A percentile compares a stretch with the other conserved stretches of the same genome.
These are phyloP conservation scores for Sporisorium graminicola DNA, from an alignment of 1,284 basidiomycete genomes.

Conservation along the genomic window DNA sequence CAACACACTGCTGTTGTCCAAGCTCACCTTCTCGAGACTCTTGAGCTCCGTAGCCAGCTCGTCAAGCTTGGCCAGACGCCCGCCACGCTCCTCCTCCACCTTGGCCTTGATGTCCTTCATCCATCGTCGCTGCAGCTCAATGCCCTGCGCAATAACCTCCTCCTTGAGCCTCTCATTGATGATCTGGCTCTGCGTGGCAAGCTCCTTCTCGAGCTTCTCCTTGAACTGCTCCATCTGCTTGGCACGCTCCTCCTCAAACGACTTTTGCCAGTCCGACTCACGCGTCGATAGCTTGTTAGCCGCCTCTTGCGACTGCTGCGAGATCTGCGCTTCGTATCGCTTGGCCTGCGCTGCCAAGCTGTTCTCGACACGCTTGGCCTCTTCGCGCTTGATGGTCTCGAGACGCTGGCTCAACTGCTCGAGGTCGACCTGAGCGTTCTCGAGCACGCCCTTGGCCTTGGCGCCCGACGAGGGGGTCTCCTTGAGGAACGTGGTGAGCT, in stretches of 20 bases:
- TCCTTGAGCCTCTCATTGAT: slow-evolving; percentile 89
- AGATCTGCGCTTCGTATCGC: slow-evolving; percentile 85
- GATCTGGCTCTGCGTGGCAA: slow-evolving; percentile 88
- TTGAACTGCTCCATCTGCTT: slow-evolving; percentile 84
- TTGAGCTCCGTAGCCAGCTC: slow-evolving; percentile 90
- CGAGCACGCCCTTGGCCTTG: slow-evolving; percentile 75
- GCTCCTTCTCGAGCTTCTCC: slow-evolving; percentile 85
- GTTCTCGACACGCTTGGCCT: slow-evolving; percentile 81
- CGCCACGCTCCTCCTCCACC: slow-evolving; percentile 96
- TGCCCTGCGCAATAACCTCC: slow-evolving; percentile 94
- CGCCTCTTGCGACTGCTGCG: slow-evolving; percentile 84
- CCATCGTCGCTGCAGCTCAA: slow-evolving; percentile 96
- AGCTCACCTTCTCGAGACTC: slow-evolving; percentile 87
- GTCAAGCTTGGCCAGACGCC: slow-evolving; percentile 92
- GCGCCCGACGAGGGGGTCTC: slow-evolving; percentile 70
- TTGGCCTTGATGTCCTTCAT: slow-evolving; percentile 94
- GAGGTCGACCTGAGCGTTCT: slow-evolving; percentile 80
- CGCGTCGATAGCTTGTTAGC: slow-evolving; percentile 86
- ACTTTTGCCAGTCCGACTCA: slow-evolving; percentile 86
- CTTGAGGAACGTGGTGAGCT: slow-evolving; percentile 84
- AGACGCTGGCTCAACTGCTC: slow-evolving; percentile 82
- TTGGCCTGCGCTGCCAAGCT: slow-evolving; percentile 75
- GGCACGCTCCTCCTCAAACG: slow-evolving; percentile 83
- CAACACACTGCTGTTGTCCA: slow-evolving; percentile 89
- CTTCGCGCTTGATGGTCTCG: slow-evolving; percentile 83